Evolutionary conservation across 305 asterid genomes (phyloP), one percentile per base, ranked within the genome.

Genomic region (Andrographis paniculata): DNA sequence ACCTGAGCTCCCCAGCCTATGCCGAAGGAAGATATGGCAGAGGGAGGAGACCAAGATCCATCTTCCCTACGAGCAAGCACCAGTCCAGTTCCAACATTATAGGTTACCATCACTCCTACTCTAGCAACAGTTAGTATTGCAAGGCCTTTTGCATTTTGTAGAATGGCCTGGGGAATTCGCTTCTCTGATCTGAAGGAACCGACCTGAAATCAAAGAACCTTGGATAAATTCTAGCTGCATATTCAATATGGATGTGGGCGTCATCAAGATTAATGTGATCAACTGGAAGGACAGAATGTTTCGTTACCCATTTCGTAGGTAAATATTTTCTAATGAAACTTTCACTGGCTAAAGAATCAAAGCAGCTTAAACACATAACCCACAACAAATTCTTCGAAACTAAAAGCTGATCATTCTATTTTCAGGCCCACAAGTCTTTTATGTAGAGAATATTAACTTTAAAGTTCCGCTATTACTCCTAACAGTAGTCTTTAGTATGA

Each of bases 1-100:
- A 91, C 99, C 99, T 91, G 99, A 56, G 89, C 95, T 50, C 99
- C 96, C 99, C 99, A 91, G 62, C 99, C 99, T 13, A 77, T 67
- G 39, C 99, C 99, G 43, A 83, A 73, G 50, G 94, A 71, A 66
- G 95, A 67, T 62, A 91, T 75, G 70, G 96, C 96, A 35, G 96
- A 91, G 19, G 99, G 99, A 30, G 96, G 89, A 53, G 99, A 91
- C 99, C 99, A 91, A 0, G 87, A 69, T 45, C 99, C 99, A 68
- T 91, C 99, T 52, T 83, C 95, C 59, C 84, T 70, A 39, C 78
- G 93, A 44, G 93, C 87, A 74, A 91, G 69, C 51, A 91, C 94
- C 72, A 91, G 56, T 14, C 99, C 99, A 6, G 99, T 91, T 57
- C 99, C 96, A 17, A 91, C 66, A 53, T 83, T 91, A 67, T 91